Evolutionary conservation across 2,329 filamentous ascomycete species (phyloP), one percentile per base, ranked within the genome.

Genomic region (Thermomyces lanuginosus): DNA sequence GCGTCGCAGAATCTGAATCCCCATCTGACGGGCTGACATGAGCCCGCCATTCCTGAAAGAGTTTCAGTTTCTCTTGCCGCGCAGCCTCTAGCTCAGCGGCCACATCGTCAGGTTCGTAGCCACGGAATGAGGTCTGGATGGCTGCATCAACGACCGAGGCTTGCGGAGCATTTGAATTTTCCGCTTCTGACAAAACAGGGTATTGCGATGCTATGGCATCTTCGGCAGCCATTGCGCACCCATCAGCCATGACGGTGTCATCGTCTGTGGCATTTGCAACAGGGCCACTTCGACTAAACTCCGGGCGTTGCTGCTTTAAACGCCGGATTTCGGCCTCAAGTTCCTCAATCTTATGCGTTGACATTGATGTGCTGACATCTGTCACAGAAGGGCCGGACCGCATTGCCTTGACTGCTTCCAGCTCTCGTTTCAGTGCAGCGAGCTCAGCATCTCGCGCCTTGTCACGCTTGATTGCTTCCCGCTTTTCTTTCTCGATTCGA

Each of bases 1-100:
- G 51, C 9, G 48, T 45, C 4, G 47, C 39, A 12, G 39, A 36
- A n/a, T 21, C 22, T 42, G 31, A 10, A 28, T 28, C 14, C 39
- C 37, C 5, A 26, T 17, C 2, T 26, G 15, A 10, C 16, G n/a
- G 3, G 16, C 5, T 3, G 16, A 11, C 10, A 14, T 16, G 12
- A 32, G 36, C 35, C 13, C 48, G 52, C 37, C 53, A 57, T 15
- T 51, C 49, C 10, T 49, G 40, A 28, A 60, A 59, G 2, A 61
- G 32, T 6, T 41, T 40, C 5, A 35, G 38, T 31, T 58, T 60
- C 24, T 56, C 56, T 26, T 46, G 45, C 22, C 44, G 50, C 2
- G 49, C 51, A 7, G 44, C 37, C 28, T 54, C 48, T n/a, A 60
- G 36, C 17, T 60, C 53, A 8, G 44, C 37, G 1, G 41, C 40